Conservation (phyloP, 2,329 filamentous ascomycete genomes). For the Stachybotrys chlorohalonatus region DNA sequence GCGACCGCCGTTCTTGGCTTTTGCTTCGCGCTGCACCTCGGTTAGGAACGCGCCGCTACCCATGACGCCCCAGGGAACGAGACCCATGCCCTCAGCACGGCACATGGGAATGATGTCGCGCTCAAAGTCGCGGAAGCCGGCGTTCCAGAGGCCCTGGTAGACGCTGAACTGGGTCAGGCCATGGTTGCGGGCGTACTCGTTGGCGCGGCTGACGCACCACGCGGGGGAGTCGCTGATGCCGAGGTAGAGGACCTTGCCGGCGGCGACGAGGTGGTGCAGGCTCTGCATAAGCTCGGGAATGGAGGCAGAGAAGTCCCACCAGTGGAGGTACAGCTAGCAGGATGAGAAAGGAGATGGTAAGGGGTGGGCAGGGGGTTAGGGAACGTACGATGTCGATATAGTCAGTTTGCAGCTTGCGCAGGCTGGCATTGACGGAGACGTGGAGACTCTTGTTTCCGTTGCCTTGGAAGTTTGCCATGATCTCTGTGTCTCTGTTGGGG, state of each 20-base stretch:
- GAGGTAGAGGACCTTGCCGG: constrained; percentile 17
- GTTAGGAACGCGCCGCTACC: constrained; percentile 28
- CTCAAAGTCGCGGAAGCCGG: constrained; percentile 13
- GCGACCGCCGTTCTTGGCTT: constrained; percentile 1
- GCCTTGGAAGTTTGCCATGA: constrained; percentile 25
- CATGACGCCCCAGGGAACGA: constrained; percentile 44
- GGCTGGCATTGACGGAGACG: constrained; percentile 26
- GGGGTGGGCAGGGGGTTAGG: background rate
- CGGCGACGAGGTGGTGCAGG: constrained; percentile 13
- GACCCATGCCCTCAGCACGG: constrained; percentile 22
- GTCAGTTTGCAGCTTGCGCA: constrained; percentile 27
- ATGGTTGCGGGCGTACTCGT: constrained; percentile 14
- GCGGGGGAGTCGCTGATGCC: constrained; percentile 17
- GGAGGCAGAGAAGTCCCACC: constrained; percentile 14
- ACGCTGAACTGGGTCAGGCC: constrained; percentile 14
- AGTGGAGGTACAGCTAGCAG: constrained; percentile 15
- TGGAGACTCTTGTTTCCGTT: constrained; percentile 27
- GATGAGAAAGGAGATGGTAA: background rate
- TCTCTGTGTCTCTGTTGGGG: constrained; percentile 14
- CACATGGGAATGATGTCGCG: constrained; percentile 19
- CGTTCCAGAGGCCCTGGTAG: constrained; percentile 17
- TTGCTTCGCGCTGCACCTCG: constrained; percentile 3
- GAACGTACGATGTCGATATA: constrained; percentile 17
- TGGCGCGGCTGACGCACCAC: constrained; percentile 16
- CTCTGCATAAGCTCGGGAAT: constrained; percentile 17